Evolutionary conservation across 2,329 filamentous ascomycete genomes (phyloP).

Genomic region (Ophiosphaerella herpotricha): DNA sequence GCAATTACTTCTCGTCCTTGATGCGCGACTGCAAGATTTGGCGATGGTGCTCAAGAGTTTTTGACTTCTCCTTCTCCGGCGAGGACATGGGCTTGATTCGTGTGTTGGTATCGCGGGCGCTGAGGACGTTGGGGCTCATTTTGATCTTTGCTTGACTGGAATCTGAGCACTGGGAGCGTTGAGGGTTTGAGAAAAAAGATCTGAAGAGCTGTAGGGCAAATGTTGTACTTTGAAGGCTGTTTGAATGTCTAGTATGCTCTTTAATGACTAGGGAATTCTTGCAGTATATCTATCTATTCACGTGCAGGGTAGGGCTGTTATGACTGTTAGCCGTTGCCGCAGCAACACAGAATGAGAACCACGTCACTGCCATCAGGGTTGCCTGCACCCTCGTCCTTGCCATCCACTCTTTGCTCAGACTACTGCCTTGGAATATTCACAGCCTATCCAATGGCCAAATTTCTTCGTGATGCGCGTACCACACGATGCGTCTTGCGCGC

Average conservation of each 20-base stretch:
- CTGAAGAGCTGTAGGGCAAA: neutral
- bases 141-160: neutral
- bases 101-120: constrained; percentile 69
- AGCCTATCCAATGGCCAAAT: no score
- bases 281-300: neutral
- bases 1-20: constrained; percentile 64
- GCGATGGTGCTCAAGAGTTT: constrained; percentile 72
- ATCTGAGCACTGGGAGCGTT: neutral
- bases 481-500: no score
- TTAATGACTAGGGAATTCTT: neutral
- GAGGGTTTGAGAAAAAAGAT: neutral
- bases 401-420: no score
- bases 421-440: no score
- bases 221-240: neutral
- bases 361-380: no score
- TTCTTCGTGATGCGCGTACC: no score
- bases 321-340: no score
- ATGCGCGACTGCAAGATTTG: constrained; percentile 75
- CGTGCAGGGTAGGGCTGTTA: neutral
- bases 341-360: no score
- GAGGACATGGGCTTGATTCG: constrained; percentile 33
- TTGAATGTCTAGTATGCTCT: neutral
- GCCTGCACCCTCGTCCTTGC: no score
- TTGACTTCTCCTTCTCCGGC: constrained; percentile 43
- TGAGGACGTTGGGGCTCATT: constrained; percentile 67